These are phyloP conservation scores for Hippophae tibetana DNA, from an alignment of 306 rosid genomes.

Conservation along the genomic window DNA sequence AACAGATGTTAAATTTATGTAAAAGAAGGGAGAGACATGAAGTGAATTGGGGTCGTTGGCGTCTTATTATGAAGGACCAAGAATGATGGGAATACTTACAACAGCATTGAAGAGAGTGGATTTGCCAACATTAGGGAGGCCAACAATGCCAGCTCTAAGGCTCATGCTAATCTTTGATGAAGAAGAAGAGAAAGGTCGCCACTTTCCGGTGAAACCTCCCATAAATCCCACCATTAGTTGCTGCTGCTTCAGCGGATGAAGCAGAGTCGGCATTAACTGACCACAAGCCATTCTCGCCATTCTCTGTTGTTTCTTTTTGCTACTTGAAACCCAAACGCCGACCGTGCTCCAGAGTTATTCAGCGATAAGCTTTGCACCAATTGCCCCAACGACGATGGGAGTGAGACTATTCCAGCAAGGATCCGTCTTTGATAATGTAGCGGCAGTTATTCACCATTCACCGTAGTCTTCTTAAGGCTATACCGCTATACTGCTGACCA, in stretches of 20 bases:
- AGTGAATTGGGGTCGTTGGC: too few relatives aligned
- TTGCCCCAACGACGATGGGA: too few relatives aligned
- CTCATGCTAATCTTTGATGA: slow-evolving; percentile 80
- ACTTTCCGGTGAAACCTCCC: slow-evolving; percentile 24
- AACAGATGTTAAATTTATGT: too few relatives aligned
- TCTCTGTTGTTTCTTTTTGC: not conserved
- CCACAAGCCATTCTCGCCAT: slow-evolving; percentile 30
- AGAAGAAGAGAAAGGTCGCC: slow-evolving; percentile 54
- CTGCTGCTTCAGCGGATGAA: slow-evolving; percentile 58
- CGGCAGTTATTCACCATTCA: too few relatives aligned
- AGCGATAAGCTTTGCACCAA: too few relatives aligned
- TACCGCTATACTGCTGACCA: too few relatives aligned
- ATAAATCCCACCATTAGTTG: slow-evolving; percentile 22
- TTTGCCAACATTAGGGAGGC: slow-evolving; percentile 95
- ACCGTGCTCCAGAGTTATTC: too few relatives aligned
- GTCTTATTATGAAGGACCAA: not conserved
- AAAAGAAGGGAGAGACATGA: too few relatives aligned
- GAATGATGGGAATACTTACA: slow-evolving; percentile 28
- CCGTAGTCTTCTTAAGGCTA: too few relatives aligned
- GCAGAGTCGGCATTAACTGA: slow-evolving; percentile 20
- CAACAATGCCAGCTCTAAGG: slow-evolving; percentile 89
- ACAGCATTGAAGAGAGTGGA: slow-evolving; percentile 97
- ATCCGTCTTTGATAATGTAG: too few relatives aligned
- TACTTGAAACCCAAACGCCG: not conserved
- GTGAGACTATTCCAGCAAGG: too few relatives aligned